Conservation (phyloP, 768 basidiomycete species). For the Boletus reticulatus region DNA sequence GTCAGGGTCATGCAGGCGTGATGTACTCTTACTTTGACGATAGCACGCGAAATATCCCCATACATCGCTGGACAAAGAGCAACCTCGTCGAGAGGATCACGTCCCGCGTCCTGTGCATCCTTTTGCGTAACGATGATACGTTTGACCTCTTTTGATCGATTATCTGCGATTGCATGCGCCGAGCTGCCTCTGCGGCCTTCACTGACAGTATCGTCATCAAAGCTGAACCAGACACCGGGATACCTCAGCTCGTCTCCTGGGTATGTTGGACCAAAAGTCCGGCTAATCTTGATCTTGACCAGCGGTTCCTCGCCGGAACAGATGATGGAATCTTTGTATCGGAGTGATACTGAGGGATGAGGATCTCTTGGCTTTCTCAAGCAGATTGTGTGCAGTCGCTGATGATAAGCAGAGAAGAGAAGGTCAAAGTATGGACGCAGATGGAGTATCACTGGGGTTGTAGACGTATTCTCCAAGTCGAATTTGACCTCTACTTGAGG, state of each 20-base stretch:
- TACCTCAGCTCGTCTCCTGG: slow-evolving; percentile 74
- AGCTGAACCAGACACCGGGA: slow-evolving; percentile 82
- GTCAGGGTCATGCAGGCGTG: not conserved
- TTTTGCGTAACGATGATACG: slow-evolving; percentile 73
- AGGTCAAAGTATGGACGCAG: slow-evolving; percentile 80
- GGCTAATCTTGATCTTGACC: slow-evolving; percentile 61
- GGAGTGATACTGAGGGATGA: slow-evolving; percentile 63
- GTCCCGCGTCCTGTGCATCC: slow-evolving; percentile 48
- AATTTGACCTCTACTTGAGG: slow-evolving; percentile 85
- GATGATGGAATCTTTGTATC: slow-evolving; percentile 63
- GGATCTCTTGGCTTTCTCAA: slow-evolving; percentile 65
- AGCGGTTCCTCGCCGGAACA: slow-evolving; percentile 62
- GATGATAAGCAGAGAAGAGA: slow-evolving; percentile 77
- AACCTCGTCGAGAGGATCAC: slow-evolving; percentile 75
- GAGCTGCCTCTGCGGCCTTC: slow-evolving; percentile 51
- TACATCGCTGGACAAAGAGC: slow-evolving; percentile 62
- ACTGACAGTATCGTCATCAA: slow-evolving; percentile 67
- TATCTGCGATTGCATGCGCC: slow-evolving; percentile 42
- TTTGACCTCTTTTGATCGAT: slow-evolving; percentile 73
- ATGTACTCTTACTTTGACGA: slow-evolving; percentile 54
- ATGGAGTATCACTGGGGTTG: slow-evolving; percentile 74
- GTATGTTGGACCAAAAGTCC: slow-evolving; percentile 82
- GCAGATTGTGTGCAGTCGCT: slow-evolving; percentile 78
- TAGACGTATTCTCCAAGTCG: slow-evolving; percentile 67
- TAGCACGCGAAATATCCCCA: slow-evolving; percentile 65